Evolutionary conservation across 352 stramenopile genomes (phyloP).

Genomic region (Thraustochytrium striatum): DNA sequence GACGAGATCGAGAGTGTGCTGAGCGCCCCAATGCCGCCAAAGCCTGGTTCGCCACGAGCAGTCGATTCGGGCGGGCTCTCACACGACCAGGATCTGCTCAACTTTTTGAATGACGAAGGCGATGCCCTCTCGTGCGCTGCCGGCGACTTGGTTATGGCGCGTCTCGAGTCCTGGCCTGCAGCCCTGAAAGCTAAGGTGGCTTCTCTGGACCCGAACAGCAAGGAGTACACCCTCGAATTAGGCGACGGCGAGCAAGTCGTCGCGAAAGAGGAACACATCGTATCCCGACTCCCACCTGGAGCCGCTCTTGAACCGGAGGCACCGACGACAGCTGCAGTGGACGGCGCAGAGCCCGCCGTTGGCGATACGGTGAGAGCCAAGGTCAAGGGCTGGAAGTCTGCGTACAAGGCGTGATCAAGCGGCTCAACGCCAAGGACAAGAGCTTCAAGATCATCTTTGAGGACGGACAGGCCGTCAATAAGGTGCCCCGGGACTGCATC

Average conservation of each 20-base stretch:
- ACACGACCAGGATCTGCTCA: conserved; percentile 33
- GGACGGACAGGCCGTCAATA: conserved; percentile 24
- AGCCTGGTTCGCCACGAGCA: conserved; percentile 64
- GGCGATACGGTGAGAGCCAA: background rate
- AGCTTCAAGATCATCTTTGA: conserved; percentile 36
- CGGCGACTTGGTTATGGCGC: conserved; percentile 1
- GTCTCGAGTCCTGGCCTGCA: background rate
- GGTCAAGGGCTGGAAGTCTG: conserved; percentile 11
- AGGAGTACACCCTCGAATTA: too few species aligned
- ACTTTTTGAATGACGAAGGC: conserved; percentile 42
- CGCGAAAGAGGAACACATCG: too few species aligned
- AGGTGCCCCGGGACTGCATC: background rate
- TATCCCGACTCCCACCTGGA: too few species aligned
- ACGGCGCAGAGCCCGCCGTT: too few species aligned
- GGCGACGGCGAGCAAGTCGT: too few species aligned
- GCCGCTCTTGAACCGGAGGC: too few species aligned
- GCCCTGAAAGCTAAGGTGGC: too few species aligned
- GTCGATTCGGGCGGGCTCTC: background rate
- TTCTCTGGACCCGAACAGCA: too few species aligned
- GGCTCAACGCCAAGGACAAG: background rate
- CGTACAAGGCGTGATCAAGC: conserved; percentile 22
- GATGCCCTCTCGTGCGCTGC: background rate
- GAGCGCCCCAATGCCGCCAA: too few species aligned
- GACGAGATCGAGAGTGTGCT: conserved; percentile 73
- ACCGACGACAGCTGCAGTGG: too few species aligned